Evolutionary conservation across 75 land plant species (phyloP).

Genomic region (Sequoia sempervirens): DNA sequence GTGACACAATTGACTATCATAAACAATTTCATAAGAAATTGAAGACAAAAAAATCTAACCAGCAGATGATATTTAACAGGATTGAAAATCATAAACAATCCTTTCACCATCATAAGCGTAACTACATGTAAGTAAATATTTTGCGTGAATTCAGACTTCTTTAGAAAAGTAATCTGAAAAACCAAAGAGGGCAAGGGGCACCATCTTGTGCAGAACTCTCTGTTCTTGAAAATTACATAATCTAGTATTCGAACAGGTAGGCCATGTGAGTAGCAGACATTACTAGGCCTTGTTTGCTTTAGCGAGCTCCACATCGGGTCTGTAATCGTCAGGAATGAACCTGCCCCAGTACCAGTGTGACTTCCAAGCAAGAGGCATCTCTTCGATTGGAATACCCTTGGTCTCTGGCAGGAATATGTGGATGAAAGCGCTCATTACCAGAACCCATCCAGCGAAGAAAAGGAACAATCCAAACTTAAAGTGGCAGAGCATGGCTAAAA

Average conservation of each 20-base stretch:
- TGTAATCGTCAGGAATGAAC: constrained; percentile 19
- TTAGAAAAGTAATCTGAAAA: background rate
- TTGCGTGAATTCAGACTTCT: too few relatives aligned
- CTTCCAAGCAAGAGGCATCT: constrained; percentile 45
- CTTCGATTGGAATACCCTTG: constrained; percentile 59
- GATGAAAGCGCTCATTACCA: constrained; percentile 34
- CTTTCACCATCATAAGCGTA: too few relatives aligned
- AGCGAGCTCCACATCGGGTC: background rate
- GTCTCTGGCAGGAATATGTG: constrained; percentile 49
- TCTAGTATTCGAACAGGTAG: background rate
- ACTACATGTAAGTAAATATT: too few relatives aligned
- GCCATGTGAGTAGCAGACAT: background rate
- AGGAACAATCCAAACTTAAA: constrained; percentile 49
- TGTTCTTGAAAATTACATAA: too few relatives aligned
- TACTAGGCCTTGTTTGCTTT: background rate
- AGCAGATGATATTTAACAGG: too few relatives aligned
- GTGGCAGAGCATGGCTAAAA: constrained; percentile 49
- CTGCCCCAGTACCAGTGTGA: constrained; percentile 52
- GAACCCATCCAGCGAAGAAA: constrained; percentile 51
- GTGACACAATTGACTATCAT: too few relatives aligned
- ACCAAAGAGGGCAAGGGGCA: background rate
- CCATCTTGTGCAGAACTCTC: background rate
- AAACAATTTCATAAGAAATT: too few relatives aligned
- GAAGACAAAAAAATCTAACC: too few relatives aligned
- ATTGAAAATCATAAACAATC: too few relatives aligned